Conservation (phyloP, 495 filamentous ascomycete genomes). For the Penicillium pulvis region DNA sequence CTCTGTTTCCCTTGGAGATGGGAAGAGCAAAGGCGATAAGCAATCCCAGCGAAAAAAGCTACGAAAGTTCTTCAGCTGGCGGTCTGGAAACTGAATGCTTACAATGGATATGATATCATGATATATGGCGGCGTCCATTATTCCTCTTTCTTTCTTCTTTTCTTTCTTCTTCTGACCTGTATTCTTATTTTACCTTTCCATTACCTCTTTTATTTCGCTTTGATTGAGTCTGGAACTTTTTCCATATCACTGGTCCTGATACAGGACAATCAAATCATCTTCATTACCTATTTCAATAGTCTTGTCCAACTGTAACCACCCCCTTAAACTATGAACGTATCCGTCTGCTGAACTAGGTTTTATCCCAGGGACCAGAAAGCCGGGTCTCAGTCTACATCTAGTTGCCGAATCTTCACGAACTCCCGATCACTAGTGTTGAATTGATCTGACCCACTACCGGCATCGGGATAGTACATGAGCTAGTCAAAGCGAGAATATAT, state of each 20-base stretch:
- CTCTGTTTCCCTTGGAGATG: constrained; percentile 15
- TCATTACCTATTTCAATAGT: not conserved
- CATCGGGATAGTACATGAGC: not conserved
- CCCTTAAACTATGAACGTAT: not conserved
- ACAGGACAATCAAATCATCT: constrained; percentile 2
- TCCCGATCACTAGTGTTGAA: not conserved
- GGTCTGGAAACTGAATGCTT: constrained; percentile 20
- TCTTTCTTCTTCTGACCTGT: constrained; percentile 18
- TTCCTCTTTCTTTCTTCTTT: constrained; percentile 14
- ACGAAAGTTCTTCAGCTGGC: constrained; percentile 32
- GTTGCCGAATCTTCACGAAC: not conserved
- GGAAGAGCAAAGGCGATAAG: constrained; percentile 11
- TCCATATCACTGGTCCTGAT: constrained; percentile 14
- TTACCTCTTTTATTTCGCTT: constrained; percentile 16
- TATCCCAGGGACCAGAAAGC: not conserved
- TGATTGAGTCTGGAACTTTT: constrained; percentile 17
- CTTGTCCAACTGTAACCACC: not conserved
- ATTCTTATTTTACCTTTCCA: constrained; percentile 15
- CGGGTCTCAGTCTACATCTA: not conserved
- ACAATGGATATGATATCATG: constrained; percentile 15
- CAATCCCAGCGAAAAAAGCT: constrained; percentile 22
- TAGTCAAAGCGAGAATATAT: not conserved
- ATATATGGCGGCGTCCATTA: constrained; percentile 10
- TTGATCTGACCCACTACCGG: not conserved
- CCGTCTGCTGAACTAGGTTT: not conserved